phyloP scores from a whole-genome alignment of 2,329 filamentous ascomycete genomes.

The Aspergillus ustus region DNA sequence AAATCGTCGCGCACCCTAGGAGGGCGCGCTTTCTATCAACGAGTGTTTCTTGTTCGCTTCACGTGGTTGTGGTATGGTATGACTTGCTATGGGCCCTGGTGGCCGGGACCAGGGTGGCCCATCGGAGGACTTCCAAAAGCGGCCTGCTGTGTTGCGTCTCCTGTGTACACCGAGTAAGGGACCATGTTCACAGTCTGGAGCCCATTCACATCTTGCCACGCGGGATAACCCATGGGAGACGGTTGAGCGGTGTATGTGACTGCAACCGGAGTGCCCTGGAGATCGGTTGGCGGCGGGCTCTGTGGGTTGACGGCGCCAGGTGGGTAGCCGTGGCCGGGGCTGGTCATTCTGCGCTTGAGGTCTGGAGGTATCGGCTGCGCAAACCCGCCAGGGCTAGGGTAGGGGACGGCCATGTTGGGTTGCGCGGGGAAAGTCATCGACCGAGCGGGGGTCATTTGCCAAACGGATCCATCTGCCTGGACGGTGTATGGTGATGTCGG shows the following conservation, averaged over 20 bases:
- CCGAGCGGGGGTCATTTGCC: constrained; percentile 38
- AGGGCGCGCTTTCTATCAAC: neutral
- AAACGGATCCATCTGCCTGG: constrained; percentile 43
- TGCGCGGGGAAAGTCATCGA: constrained; percentile 42
- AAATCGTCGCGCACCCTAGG: constrained; percentile 6
- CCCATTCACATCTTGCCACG: constrained; percentile 36
- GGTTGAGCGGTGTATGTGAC: constrained; percentile 36
- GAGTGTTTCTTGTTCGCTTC: neutral
- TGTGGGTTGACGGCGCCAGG: constrained; percentile 29
- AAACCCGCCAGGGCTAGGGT: constrained; percentile 35
- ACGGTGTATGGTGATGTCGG: constrained; percentile 37
- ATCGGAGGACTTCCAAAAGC: constrained; percentile 34
- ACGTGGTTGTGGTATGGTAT: constrained; percentile 3
- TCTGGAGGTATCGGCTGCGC: constrained; percentile 36
- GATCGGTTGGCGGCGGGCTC: constrained; percentile 31
- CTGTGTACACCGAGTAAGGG: constrained; percentile 39
- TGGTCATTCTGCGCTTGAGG: constrained; percentile 44
- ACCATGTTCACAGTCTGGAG: constrained; percentile 38
- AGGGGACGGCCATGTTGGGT: constrained; percentile 32
- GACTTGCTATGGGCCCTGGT: constrained; percentile 17
- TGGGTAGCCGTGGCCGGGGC: constrained; percentile 35
- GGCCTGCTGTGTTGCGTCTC: constrained; percentile 33
- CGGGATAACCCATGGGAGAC: constrained; percentile 34
- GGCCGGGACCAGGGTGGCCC: constrained; percentile 36
- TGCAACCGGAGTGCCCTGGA: constrained; percentile 33